These are phyloP conservation scores for Brassica rapa DNA, from an alignment of 345 rosid species.

Conservation along the genomic window DNA sequence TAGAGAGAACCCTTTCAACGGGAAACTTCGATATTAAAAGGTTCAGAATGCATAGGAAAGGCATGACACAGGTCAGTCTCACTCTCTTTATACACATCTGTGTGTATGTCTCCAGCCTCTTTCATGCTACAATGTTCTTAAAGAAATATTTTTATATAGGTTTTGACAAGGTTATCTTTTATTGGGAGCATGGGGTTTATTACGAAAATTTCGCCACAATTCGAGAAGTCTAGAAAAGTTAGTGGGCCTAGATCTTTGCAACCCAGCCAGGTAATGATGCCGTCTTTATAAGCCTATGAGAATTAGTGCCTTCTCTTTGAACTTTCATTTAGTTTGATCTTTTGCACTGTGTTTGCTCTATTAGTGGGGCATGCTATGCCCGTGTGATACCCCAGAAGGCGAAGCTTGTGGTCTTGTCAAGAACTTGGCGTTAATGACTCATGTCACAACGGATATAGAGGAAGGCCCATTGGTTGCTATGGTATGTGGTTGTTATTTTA, in stretches of 20 bases:
- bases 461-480: constrained; percentile 78
- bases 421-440: constrained; percentile 98
- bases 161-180: constrained; percentile 75
- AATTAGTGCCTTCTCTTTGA: constrained; percentile 17
- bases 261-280: constrained; percentile 80
- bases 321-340: background rate
- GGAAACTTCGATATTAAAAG: constrained; percentile 92
- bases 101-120: constrained; percentile 16
- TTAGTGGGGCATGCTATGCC: constrained; percentile 99
- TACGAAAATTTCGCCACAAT: constrained; percentile 81
- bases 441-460: constrained; percentile 69
- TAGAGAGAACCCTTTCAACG: constrained; percentile 90
- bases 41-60: constrained; percentile 95
- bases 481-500: constrained; percentile 48
- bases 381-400: constrained; percentile 98
- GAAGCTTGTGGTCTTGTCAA: constrained; percentile 97
- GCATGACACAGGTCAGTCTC: constrained; percentile 81
- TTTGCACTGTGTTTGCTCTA: background rate
- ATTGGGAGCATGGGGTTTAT: constrained; percentile 78
- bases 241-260: constrained; percentile 99
- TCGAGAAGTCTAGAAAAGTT: constrained; percentile 97
- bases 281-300: constrained; percentile 15
- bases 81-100: constrained; percentile 13
- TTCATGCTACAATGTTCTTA: constrained; percentile 25
- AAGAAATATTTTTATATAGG: constrained; percentile 49